Base-by-base conservation (phyloP, 2,329 filamentous ascomycete genomes). In the Botrytis medusae region DNA sequence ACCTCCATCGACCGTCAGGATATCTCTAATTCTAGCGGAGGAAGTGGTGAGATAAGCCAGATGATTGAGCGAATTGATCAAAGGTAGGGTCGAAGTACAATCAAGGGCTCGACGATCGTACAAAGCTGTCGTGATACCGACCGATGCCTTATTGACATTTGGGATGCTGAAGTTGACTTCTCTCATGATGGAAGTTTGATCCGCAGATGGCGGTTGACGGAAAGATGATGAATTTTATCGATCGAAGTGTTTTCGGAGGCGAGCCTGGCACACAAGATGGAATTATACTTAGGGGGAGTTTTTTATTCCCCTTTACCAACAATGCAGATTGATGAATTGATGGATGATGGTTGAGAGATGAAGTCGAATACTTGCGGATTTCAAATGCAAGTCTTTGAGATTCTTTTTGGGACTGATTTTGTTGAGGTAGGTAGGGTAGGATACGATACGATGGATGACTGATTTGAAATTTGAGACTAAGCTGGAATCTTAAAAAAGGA, bases 111-210 rank as follows among this genome's bases (percentile, higher is more conserved):
- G 92, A 78, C 96, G 93, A 85, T 99, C 96, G 84, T 99, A 99
- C 76, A 99, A 89, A 82, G 96, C 97, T 73, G 96, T 98, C 78
- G 96, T 99, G 85, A 99, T 99, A 84, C 95, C 95, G 81, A 97
- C 95, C 74, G 95, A 97, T 81, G 96, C 96, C 92, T 98, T 98
- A 85, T 98, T 98, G 89, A 97, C 94, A 88, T 96, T 98, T 72
- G 96, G 95, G 83, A 98, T 98, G 86, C 95, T 98, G 85, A 98
- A 98, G 85, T 98, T 98, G 86, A 97, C 95, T 89, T 99, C 96
- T 86, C 96, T 93, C 96, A 99, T 99, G 84, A 83, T 95, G 89
- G 69, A 29, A 68, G 48, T 25, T 67, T 54, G 48, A 57, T 68
- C 63, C 63, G 71, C 71, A 68, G 71, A 72, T 54, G 62, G 54